A percentile compares a stretch with the other conserved stretches of the same genome.
Evolutionary conservation across 1,284 basidiomycete species (phyloP).

Genomic region (Boletellus deceptivus): DNA sequence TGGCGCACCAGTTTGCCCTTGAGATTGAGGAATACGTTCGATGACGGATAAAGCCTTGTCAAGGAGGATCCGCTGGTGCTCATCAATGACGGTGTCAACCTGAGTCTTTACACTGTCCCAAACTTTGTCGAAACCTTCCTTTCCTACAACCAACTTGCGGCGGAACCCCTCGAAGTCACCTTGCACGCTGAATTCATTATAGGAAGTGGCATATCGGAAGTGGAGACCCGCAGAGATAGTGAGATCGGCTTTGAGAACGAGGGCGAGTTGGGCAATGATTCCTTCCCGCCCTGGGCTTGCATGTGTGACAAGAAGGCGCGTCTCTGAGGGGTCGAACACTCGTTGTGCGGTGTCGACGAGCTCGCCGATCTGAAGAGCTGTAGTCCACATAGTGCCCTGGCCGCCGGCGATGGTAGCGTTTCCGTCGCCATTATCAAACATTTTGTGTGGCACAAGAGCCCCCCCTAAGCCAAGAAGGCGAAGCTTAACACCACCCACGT

Average conservation of each 20-base stretch:
- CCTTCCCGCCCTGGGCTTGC: conserved; percentile 93
- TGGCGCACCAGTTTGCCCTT: conserved; percentile 54
- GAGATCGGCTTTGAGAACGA: conserved; percentile 91
- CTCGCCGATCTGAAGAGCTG: conserved; percentile 95
- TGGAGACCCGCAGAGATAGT: conserved; percentile 95
- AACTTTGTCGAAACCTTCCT: conserved; percentile 84
- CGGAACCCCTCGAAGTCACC: conserved; percentile 88
- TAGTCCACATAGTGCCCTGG: conserved; percentile 99
- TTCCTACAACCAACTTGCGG: conserved; percentile 76
- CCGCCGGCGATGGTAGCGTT: conserved; percentile 95
- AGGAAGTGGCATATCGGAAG: conserved; percentile 94
- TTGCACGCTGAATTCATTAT: conserved; percentile 97
- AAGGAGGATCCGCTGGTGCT: conserved; percentile 84
- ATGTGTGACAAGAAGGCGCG: conserved; percentile 90
- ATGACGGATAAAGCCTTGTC: conserved; percentile 89
- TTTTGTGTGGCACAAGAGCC: conserved; percentile 93
- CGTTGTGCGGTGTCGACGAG: conserved; percentile 96
- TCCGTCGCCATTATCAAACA: conserved; percentile 97
- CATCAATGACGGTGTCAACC: conserved; percentile 91
- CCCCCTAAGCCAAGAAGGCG: conserved; percentile 94
- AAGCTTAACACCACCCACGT: conserved; percentile 91
- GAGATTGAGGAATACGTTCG: conserved; percentile 71
- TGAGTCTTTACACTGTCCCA: conserved; percentile 94
- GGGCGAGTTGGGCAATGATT: conserved; percentile 85
- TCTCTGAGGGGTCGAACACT: conserved; percentile 91